phyloP scores from a whole-genome alignment of 768 basidiomycete species.

The Royoungia palumana region DNA sequence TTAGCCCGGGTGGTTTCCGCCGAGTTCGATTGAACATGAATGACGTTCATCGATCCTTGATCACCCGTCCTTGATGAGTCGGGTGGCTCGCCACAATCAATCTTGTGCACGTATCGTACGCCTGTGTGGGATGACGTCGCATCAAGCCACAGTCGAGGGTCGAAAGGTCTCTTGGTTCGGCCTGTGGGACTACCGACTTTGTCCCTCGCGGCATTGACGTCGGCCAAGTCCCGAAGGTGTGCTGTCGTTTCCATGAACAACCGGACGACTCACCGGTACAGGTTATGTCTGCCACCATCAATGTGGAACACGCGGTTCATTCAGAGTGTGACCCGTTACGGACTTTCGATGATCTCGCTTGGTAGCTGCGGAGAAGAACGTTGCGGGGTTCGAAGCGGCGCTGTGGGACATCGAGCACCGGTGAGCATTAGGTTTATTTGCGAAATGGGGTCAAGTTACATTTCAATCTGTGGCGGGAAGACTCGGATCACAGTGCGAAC shows the following conservation, averaged over 20 bases:
- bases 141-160: no score
- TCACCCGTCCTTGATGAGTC: background rate
- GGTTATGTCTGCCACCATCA: constrained; percentile 6
- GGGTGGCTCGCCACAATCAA: constrained; percentile 1
- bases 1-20: background rate
- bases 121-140: no score
- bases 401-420: constrained; percentile 10
- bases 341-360: constrained; percentile 17
- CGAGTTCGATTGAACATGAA: constrained; percentile 1
- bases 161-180: no score
- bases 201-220: constrained; percentile 1
- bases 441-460: constrained; percentile 1
- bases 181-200: background rate
- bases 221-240: background rate
- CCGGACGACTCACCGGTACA: background rate
- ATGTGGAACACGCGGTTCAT: constrained; percentile 5
- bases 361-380: constrained; percentile 20
- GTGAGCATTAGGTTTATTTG: constrained; percentile 3
- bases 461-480: constrained; percentile 3
- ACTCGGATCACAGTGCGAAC: background rate
- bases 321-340: constrained; percentile 2
- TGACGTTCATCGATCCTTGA: background rate
- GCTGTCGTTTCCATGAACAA: constrained; percentile 5
- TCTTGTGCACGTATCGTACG: no score
- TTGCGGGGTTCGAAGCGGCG: constrained; percentile 22